Conservation (phyloP, 208 protist species). For the Naegleria lovaniensis region DNA sequence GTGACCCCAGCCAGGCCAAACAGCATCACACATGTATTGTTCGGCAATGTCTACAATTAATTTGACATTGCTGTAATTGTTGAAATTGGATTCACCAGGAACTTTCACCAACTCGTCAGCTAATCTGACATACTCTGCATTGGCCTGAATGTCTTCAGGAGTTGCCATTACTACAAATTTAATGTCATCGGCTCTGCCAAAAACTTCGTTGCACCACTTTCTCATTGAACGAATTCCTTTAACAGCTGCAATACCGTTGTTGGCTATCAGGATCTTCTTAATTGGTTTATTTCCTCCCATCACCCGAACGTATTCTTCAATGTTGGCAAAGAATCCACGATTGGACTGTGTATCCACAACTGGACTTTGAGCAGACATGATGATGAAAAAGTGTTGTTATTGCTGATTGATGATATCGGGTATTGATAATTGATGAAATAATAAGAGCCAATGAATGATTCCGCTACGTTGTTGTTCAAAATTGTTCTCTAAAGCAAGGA, state of each 20-base stretch:
- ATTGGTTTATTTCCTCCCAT: slow-evolving; percentile 58
- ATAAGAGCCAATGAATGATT: no score
- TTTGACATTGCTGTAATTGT: slow-evolving; percentile 98
- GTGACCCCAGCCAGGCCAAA: slow-evolving; percentile 97
- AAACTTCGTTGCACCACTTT: slow-evolving; percentile 86
- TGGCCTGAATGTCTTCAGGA: slow-evolving; percentile 93
- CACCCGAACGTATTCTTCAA: neutral
- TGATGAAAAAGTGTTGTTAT: no score
- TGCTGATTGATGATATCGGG: no score
- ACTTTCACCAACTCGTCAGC: slow-evolving; percentile 86
- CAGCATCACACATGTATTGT: slow-evolving; percentile 78
- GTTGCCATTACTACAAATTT: slow-evolving; percentile 96
- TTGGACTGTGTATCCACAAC: neutral
- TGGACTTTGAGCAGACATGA: neutral
- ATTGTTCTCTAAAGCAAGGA: no score
- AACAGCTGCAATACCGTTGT: slow-evolving; percentile 96
- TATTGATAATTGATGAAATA: no score
- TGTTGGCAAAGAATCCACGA: neutral
- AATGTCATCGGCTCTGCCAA: slow-evolving; percentile 82
- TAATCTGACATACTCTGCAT: slow-evolving; percentile 95
- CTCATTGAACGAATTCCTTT: slow-evolving; percentile 95
- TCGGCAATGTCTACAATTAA: slow-evolving; percentile 93
- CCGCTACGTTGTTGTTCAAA: no score
- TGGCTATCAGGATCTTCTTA: slow-evolving; percentile 85
- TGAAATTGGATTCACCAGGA: slow-evolving; percentile 89